Evolutionary conservation across 441 rosid genomes (phyloP), one percentile per base, ranked within the genome.

Genomic region (Syzygium syzygioides): DNA sequence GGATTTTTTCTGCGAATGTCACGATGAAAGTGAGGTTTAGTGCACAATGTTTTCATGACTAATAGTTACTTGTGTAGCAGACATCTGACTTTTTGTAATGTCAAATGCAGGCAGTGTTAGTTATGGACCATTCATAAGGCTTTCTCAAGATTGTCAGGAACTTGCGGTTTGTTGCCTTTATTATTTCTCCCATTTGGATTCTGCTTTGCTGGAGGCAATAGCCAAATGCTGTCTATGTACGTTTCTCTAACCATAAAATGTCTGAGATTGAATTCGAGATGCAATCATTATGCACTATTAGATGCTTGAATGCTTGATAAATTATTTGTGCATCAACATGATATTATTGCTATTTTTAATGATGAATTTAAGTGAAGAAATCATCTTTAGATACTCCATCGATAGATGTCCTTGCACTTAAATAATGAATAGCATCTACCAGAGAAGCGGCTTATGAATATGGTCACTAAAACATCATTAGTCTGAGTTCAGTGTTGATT

Each of bases 51-150:
- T 56, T 57, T 88, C 15, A 17, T 86, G 56, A 86, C 86, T 89
- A 86, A 88, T 89, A 79, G 86, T 56, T 88, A 86, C 80, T 64
- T 86, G 53, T 79, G n/a, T 66, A 87, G 90, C 89, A 86, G 11
- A 86, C 86, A 86, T 76, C 85, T 66, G 52, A 48, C 41, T 86
- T 89, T 86, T 90, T 68, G 86, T 28, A 57, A 79, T 62, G 48
- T 91, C n/a, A 86, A 86, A 76, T 90, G 86, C 94, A 95, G 99
- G 96, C 91, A 91, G 91, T 34, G 87, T 90, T 86, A 34, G 68
- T 68, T 92, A 92, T 92, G 99, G 99, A 87, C 95, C 97, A 88
- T 97, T 98, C 93, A 66, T 93, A 79, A 94, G 91, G 87, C 98
- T 98, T 90, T 93, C 96, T 45, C 59, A 90, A 91, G 96, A 94